Evolutionary conservation across 148 eudicot genomes (phyloP), one percentile per base, ranked within the genome.

Genomic region (Camellia japonica): DNA sequence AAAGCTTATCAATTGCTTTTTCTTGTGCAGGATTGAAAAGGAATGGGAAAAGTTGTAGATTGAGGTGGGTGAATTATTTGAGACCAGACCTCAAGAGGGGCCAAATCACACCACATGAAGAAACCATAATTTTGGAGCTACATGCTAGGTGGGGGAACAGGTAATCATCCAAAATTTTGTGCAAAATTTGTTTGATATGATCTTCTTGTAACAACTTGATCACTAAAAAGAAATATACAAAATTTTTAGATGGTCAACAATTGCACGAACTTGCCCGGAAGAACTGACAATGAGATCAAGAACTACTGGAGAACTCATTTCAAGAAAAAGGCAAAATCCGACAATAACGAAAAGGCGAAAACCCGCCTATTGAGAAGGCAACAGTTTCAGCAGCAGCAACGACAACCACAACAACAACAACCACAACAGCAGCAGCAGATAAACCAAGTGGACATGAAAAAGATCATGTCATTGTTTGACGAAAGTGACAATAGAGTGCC

Each of bases 221-320:
- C 30, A 43, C 54, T 75, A 60, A 59, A 11, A 15, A 3, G 11
- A n/a, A 3, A 55, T 55, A 23, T 14, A 51, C 23, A 7, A 30
- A 41, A 65, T 65, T 61, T 60, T 74, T 3, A 92, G 97, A 78
- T 92, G 97, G 97, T 92, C 97, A 68, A 90, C 90, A 52, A 92
- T 92, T 51, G 97, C 97, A 3, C 86, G 93, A 46, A 89, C 82
- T 78, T 92, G 79, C 97, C 97, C 0, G 97, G 97, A 68, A 86
- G 97, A 82, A 92, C 97, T 0, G 97, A 92, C 47, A 92, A 92
- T 23, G 97, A 92, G 81, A 92, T 92, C 67, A 92, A 92, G 82
- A 92, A 92, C 80, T 92, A 92, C 12, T 92, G 97, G 97, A 83
- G 97, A 55, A 92, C 97, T 3, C 91, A 92, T 77, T 89, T 90